Evolutionary conservation across 2,329 filamentous ascomycete genomes (phyloP).

Genomic region (Mollisiaceae sp.): DNA sequence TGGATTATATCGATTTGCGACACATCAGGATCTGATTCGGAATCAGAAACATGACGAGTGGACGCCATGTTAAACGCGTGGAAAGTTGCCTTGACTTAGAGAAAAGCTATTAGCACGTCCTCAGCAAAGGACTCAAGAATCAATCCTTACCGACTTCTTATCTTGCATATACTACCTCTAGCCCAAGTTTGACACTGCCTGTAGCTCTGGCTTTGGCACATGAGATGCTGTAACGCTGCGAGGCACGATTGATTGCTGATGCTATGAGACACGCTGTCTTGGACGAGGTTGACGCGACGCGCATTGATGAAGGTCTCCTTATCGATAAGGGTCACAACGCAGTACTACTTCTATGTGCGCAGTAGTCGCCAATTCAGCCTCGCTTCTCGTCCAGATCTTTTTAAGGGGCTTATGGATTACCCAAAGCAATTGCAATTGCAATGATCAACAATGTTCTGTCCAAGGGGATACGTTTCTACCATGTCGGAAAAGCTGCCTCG

Average conservation of each 20-base stretch:
- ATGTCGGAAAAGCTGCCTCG: slow-evolving; percentile 53
- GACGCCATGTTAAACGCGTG: slow-evolving; percentile 23
- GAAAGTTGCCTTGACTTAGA: not conserved
- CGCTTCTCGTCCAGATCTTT: not conserved
- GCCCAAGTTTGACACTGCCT: not conserved
- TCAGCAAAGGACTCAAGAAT: not conserved
- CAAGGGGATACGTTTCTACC: slow-evolving; percentile 19
- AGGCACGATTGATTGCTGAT: not conserved
- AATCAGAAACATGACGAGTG: slow-evolving; percentile 27
- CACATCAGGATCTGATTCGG: slow-evolving; percentile 2
- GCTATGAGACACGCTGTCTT: not conserved
- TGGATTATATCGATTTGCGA: slow-evolving; percentile 21
- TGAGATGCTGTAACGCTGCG: not conserved
- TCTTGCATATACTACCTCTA: not conserved
- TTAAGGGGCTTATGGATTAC: not conserved
- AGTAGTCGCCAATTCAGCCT: no score
- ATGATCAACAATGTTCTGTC: slow-evolving; percentile 35
- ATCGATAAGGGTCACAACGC: not conserved
- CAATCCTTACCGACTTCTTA: not conserved
- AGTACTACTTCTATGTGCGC: no score
- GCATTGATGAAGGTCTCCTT: not conserved
- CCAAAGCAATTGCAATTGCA: slow-evolving; percentile 15
- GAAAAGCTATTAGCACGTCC: not conserved
- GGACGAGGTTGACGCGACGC: not conserved
- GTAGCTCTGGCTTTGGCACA: not conserved